Conservation (phyloP, 2,329 filamentous ascomycete species). For the Aspergillus persii region DNA sequence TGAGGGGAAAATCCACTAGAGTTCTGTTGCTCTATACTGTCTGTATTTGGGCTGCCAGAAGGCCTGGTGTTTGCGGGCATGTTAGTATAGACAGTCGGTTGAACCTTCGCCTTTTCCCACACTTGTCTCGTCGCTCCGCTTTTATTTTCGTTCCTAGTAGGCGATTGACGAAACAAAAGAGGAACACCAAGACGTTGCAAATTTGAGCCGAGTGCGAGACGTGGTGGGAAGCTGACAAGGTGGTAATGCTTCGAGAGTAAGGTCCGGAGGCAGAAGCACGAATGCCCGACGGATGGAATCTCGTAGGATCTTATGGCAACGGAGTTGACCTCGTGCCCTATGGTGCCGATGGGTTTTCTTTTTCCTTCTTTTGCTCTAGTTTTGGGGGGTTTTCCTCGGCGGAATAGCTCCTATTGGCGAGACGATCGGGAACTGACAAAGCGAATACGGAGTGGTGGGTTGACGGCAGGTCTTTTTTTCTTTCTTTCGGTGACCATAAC, state of each 20-base stretch:
- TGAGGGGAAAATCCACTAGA: not conserved
- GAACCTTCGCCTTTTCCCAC: conserved; percentile 11
- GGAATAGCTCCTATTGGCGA: not conserved
- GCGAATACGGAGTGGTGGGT: not conserved
- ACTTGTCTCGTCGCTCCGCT: not conserved
- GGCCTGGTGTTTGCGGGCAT: conserved; percentile 23
- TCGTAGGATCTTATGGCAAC: not conserved
- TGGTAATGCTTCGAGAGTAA: not conserved
- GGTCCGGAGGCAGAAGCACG: not conserved
- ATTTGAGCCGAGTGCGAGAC: not conserved
- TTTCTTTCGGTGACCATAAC: not conserved
- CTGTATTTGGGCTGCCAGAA: conserved; percentile 14
- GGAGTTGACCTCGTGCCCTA: not conserved
- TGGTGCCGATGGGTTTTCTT: not conserved
- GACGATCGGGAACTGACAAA: not conserved
- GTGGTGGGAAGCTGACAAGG: not conserved
- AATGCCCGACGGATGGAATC: not conserved
- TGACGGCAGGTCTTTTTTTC: not conserved
- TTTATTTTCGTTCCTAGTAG: not conserved
- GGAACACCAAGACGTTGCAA: not conserved
- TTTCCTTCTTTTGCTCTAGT: not conserved
- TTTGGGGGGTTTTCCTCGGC: not conserved
- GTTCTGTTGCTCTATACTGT: conserved; percentile 11
- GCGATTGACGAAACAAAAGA: not conserved
- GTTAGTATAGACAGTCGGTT: conserved; percentile 15